Evolutionary conservation across 1,284 basidiomycete species (phyloP).

Genomic region (Austroboletus olivaceoglutinosus): DNA sequence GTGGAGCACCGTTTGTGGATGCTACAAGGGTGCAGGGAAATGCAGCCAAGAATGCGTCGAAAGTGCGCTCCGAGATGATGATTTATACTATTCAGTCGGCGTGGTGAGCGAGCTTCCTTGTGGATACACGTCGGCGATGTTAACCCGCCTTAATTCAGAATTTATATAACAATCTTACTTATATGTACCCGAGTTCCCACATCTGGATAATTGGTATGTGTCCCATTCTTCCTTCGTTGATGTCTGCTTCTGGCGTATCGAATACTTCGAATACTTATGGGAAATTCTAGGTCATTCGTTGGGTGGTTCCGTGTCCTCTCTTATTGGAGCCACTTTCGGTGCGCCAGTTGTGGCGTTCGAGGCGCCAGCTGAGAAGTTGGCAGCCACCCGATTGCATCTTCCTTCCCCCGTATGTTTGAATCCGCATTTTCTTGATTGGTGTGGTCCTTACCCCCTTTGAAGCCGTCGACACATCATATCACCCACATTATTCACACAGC

Average conservation of each 20-base stretch:
- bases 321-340: constrained; percentile 82
- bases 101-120: constrained; percentile 41
- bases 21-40: constrained; percentile 63
- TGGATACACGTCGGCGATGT: not conserved
- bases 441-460: not conserved
- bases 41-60: constrained; percentile 78
- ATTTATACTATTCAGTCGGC: constrained; percentile 75
- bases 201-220: constrained; percentile 69
- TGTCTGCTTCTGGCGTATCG: not conserved
- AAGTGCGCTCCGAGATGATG: constrained; percentile 69
- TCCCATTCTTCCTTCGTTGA: not conserved
- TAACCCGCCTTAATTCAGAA: constrained; percentile 41
- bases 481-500: constrained; percentile 73
- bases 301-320: constrained; percentile 79
- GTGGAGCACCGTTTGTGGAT: constrained; percentile 84
- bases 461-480: constrained; percentile 60
- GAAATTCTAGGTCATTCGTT: constrained; percentile 55
- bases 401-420: constrained; percentile 47
- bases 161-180: constrained; percentile 77
- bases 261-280: not conserved
- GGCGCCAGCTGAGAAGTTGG: constrained; percentile 74
- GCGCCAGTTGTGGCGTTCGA: constrained; percentile 83
- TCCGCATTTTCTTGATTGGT: not conserved
- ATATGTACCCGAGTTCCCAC: constrained; percentile 76
- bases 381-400: constrained; percentile 77